Evolutionary conservation across 495 filamentous ascomycete genomes (phyloP).

Genomic region (Pyrenopolyporus hunteri): DNA sequence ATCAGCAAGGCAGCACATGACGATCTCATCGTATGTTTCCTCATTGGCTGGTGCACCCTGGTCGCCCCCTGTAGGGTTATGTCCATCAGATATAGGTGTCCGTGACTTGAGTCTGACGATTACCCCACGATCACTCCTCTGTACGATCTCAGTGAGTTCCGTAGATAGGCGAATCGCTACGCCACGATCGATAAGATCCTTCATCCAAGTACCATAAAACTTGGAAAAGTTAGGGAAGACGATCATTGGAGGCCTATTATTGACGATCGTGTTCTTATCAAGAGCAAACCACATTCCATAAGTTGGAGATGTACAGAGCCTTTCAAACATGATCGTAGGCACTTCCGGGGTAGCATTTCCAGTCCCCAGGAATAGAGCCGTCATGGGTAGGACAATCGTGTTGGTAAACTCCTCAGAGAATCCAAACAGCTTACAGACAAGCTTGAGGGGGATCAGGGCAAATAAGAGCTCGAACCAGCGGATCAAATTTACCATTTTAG

Average conservation of each 20-base stretch:
- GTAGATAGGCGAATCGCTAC: constrained; percentile 70
- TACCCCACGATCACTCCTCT: constrained; percentile 64
- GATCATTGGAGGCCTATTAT: constrained; percentile 79
- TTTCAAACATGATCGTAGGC: constrained; percentile 73
- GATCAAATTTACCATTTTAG: constrained; percentile 67
- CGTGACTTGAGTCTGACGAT: constrained; percentile 49
- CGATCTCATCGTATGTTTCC: constrained; percentile 71
- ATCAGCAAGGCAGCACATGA: constrained; percentile 78
- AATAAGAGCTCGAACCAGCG: constrained; percentile 73
- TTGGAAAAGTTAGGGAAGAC: constrained; percentile 76
- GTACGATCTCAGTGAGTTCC: constrained; percentile 62
- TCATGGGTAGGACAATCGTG: constrained; percentile 71
- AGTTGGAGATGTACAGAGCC: constrained; percentile 74
- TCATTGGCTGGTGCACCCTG: constrained; percentile 42
- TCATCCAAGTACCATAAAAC: constrained; percentile 74
- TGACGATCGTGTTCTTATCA: constrained; percentile 62
- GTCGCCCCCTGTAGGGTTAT: constrained; percentile 47
- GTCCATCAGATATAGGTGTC: constrained; percentile 38
- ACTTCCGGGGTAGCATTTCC: constrained; percentile 83
- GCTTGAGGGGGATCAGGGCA: constrained; percentile 73
- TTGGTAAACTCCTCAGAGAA: constrained; percentile 79
- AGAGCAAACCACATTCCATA: constrained; percentile 79
- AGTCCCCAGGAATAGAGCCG: constrained; percentile 80
- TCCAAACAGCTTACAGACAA: constrained; percentile 70
- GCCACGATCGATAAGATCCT: constrained; percentile 64